phyloP scores from a whole-genome alignment of 257 asterid species.

The Solanum chmielewskii region DNA sequence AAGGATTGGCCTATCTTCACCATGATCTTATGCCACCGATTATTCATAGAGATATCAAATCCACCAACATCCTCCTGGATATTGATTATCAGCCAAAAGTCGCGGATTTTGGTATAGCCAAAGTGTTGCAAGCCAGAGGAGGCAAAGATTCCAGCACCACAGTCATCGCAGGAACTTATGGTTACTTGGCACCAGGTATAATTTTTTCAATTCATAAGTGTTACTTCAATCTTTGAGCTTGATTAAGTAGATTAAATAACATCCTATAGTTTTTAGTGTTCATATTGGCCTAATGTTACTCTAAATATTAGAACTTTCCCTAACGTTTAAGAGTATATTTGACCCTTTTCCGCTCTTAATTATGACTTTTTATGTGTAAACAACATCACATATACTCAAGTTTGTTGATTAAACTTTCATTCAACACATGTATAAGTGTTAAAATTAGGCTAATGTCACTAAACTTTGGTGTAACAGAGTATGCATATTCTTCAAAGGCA shows the following conservation, averaged over 20 bases:
- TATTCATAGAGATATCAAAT: slow-evolving; percentile 79
- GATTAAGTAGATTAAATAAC: background rate
- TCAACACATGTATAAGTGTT: background rate
- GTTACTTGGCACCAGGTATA: slow-evolving; percentile 94
- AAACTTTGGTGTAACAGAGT: slow-evolving; percentile 28
- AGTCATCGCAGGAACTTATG: slow-evolving; percentile 80
- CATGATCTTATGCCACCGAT: slow-evolving; percentile 73
- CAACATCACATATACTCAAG: background rate
- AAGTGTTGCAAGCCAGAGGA: slow-evolving; percentile 68
- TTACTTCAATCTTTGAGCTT: background rate
- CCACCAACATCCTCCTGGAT: slow-evolving; percentile 74
- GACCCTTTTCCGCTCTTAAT: background rate
- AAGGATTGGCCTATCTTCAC: slow-evolving; percentile 84
- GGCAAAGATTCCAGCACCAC: slow-evolving; percentile 63
- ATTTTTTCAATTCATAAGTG: background rate
- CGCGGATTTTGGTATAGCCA: slow-evolving; percentile 92
- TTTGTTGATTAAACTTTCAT: background rate
- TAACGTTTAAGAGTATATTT: background rate
- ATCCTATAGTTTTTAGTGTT: background rate
- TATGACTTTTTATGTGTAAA: background rate
- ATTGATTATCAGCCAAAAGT: slow-evolving; percentile 66
- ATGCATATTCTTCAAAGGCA: slow-evolving; percentile 88
- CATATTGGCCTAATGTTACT: background rate
- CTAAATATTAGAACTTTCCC: background rate
- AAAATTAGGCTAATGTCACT: background rate